Conservation (phyloP, 257 asterid genomes). For the Schizonepeta tenuifolia region DNA sequence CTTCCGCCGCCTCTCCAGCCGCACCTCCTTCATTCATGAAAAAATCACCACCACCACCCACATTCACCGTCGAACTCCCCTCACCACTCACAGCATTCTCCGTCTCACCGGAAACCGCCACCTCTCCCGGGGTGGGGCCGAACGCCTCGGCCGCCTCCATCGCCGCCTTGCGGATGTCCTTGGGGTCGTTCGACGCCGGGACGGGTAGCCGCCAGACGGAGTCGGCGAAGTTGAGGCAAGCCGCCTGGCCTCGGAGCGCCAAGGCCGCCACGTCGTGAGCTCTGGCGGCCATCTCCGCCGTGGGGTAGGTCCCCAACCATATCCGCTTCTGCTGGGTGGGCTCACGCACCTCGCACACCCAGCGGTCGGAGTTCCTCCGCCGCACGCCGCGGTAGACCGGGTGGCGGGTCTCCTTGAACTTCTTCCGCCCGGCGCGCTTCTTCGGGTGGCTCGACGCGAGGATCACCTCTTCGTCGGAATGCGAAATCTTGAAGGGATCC, state of each 20-base stretch:
- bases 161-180: slow-evolving; percentile 57
- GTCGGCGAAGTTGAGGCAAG: slow-evolving; percentile 72
- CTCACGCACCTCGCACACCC: slow-evolving; percentile 77
- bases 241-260: slow-evolving; percentile 54
- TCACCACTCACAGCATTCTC: background rate
- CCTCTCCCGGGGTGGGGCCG: slow-evolving; percentile 26
- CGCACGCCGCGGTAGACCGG: slow-evolving; percentile 66
- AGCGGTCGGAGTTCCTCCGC: slow-evolving; percentile 46
- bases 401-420: slow-evolving; percentile 70
- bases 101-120: background rate
- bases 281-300: slow-evolving; percentile 79
- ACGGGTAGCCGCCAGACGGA: slow-evolving; percentile 54
- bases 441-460: slow-evolving; percentile 47
- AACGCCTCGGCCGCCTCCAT: slow-evolving; percentile 58
- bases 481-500: slow-evolving; percentile 13
- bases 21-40: background rate
- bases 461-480: slow-evolving; percentile 39
- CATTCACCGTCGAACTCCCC: background rate
- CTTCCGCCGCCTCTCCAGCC: slow-evolving; percentile 35
- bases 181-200: slow-evolving; percentile 46
- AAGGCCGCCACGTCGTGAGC: slow-evolving; percentile 79
- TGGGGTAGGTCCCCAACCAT: slow-evolving; percentile 76
- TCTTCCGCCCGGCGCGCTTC: slow-evolving; percentile 59
- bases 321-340: slow-evolving; percentile 58
- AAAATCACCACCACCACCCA: background rate